Percentiles rank a stretch among this genome's conserved stretches.
These are phyloP conservation scores for Musa acuminata DNA, from an alignment of 176 grass and related monocot genomes.

Conservation along the genomic window DNA sequence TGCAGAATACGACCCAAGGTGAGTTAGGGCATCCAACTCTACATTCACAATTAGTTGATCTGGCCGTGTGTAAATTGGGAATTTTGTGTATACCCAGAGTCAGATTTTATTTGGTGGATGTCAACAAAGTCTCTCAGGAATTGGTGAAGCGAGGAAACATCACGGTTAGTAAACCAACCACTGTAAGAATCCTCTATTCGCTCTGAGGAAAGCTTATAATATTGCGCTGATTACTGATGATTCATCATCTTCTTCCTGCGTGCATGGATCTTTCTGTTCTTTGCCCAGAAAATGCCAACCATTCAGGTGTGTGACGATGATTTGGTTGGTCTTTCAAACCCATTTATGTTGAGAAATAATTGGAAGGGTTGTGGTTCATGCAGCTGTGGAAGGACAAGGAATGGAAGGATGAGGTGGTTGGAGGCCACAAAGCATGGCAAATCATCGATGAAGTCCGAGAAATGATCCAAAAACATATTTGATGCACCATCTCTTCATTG, in stretches of 20 bases:
- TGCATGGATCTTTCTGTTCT: neutral
- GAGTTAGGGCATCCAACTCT: neutral
- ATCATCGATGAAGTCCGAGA: constrained; percentile 88
- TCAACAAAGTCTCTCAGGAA: constrained; percentile 69
- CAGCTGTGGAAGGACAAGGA: constrained; percentile 93
- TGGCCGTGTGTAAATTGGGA: neutral
- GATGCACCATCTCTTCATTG: constrained; percentile 8
- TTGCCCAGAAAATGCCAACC: constrained; percentile 85
- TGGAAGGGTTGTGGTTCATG: neutral
- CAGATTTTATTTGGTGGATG: constrained; percentile 74
- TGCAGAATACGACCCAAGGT: constrained; percentile 59
- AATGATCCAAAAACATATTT: constrained; percentile 73
- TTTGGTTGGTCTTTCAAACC: neutral
- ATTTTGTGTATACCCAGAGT: constrained; percentile 31
- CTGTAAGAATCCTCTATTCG: no score
- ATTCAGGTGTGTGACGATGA: constrained; percentile 72
- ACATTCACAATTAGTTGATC: neutral
- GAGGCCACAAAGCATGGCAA: constrained; percentile 86
- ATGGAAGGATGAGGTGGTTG: constrained; percentile 69
- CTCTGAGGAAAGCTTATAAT: no score
- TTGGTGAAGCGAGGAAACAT: constrained; percentile 88
- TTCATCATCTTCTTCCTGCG: no score
- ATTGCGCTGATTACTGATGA: no score
- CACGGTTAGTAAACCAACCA: constrained; percentile 46
- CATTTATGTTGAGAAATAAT: neutral